Conservation (phyloP, 495 filamentous ascomycete species). For the Achaetomiella virescens region DNA sequence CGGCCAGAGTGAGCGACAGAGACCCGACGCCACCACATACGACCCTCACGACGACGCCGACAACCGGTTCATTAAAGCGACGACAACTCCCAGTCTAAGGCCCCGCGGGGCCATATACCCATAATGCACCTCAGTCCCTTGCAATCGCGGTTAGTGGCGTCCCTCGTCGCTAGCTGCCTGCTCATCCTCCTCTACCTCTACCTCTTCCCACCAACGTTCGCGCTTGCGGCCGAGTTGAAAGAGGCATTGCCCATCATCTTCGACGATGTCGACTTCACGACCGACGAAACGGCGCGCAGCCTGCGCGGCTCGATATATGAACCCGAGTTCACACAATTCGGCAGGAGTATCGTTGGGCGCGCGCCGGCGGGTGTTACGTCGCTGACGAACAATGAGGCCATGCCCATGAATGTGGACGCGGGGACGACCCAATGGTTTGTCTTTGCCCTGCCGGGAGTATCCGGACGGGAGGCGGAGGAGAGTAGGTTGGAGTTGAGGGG, state of each 20-base stretch:
- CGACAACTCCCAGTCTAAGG: slow-evolving; percentile 10
- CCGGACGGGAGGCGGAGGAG: slow-evolving; percentile 11
- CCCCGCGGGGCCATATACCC: slow-evolving; percentile 34
- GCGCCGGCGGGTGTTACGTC: slow-evolving; percentile 39
- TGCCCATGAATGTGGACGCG: slow-evolving; percentile 46
- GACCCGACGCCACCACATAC: background rate
- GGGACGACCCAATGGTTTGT: slow-evolving; percentile 46
- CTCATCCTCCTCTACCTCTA: slow-evolving; percentile 51
- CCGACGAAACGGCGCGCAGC: slow-evolving; percentile 17
- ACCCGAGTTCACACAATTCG: slow-evolving; percentile 53
- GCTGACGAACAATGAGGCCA: slow-evolving; percentile 60
- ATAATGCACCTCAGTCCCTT: slow-evolving; percentile 59
- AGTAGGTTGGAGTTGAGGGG: slow-evolving; percentile 18
- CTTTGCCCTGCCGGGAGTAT: slow-evolving; percentile 20
- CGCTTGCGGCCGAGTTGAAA: slow-evolving; percentile 52
- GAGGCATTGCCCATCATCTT: slow-evolving; percentile 38
- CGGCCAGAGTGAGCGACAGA: slow-evolving; percentile 12
- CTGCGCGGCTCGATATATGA: slow-evolving; percentile 40
- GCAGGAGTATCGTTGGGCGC: slow-evolving; percentile 58
- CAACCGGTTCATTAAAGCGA: slow-evolving; percentile 1
- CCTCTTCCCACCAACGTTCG: slow-evolving; percentile 50
- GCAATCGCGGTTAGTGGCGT: slow-evolving; percentile 65
- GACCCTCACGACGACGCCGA: background rate
- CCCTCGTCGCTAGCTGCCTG: slow-evolving; percentile 49
- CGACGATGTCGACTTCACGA: slow-evolving; percentile 32